Percentiles rank a stretch among this genome's conserved stretches.
Conservation (phyloP, 257 asterid species). For the Solanum chiquidenum region DNA sequence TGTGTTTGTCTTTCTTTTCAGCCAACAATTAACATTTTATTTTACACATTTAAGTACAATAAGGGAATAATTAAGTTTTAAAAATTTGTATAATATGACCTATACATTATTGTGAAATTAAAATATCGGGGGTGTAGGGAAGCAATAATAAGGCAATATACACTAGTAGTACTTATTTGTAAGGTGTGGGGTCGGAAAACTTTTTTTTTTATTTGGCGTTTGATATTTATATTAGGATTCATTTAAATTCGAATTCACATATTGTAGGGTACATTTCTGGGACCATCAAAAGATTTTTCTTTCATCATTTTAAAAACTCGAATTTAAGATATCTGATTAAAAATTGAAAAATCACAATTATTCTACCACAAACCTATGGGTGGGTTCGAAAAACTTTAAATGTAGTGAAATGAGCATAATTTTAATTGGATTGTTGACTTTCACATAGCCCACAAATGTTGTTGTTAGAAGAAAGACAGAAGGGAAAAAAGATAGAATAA, state of each 20-base stretch:
- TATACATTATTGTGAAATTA: not conserved
- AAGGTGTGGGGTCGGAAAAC: not conserved
- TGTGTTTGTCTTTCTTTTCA: not conserved
- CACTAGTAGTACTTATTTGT: not conserved
- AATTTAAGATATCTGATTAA: not conserved
- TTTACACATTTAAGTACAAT: not conserved
- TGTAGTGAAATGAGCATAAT: not conserved
- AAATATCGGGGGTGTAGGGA: not conserved
- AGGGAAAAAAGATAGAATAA: not conserved
- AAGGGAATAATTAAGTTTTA: not conserved
- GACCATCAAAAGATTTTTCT: not conserved
- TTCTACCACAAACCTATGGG: not conserved
- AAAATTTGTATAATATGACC: not conserved
- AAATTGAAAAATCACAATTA: accelerated
- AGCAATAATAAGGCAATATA: not conserved
- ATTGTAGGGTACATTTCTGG: no score
- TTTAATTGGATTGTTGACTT: not conserved
- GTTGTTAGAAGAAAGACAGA: not conserved
- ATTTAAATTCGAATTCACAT: not conserved
- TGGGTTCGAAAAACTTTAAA: not conserved
- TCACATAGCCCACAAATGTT: not conserved
- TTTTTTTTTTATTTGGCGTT: not conserved
- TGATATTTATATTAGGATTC: not conserved
- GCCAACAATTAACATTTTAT: not conserved
- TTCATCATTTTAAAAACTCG: accelerated